Evolutionary conservation across 441 rosid genomes (phyloP), one percentile per base, ranked within the genome.

Genomic region (Daphne laureola): DNA sequence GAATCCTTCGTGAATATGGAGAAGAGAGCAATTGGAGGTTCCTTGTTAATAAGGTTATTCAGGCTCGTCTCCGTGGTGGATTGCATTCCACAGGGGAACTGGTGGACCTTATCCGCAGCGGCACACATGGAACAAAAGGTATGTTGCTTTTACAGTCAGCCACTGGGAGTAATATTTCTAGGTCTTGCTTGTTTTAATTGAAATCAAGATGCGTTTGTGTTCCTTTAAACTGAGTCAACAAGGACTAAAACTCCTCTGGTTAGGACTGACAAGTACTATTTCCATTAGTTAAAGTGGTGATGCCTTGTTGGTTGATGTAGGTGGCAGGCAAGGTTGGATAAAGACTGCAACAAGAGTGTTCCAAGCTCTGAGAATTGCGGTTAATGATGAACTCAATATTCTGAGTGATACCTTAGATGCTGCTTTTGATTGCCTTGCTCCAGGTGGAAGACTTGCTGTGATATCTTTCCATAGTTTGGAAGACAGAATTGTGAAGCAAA

Each of bases 401-500:
- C 77, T 92, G 54, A 82, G 84, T 67, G 73, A 77, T 63, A 69
- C 98, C 14, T 87, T 84, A 40, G 61, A 73, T 62, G 72, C 79
- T 55, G 74, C 82, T 54, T 92, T 86, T 15, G 88, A 80, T 43
- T 81, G 91, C 64, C 96, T 92, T 49, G 75, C 90, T 0, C 92
- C 98, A 3, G 88, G 92, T 18, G 95, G 98, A 53, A 75, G 98
- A 65, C 83, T 88, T 44, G 98, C 98, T 47, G 89, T 86, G 51
- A 86, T 89, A 57, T 83, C 96, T 46, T 92, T 92, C 68, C 98
- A 92, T 75, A 92, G 96, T 81, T 76, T 92, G 68, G 98, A 92
- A 68, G 96, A 88, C 78, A 78, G 96, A 52, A 86, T 92, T 27
- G 96, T 89, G 5, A 89, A 92, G 69, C 87, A 86, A 76, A 76